These are phyloP conservation scores for Anethum foeniculum DNA, from an alignment of 140 eudicot species.

Conservation along the genomic window DNA sequence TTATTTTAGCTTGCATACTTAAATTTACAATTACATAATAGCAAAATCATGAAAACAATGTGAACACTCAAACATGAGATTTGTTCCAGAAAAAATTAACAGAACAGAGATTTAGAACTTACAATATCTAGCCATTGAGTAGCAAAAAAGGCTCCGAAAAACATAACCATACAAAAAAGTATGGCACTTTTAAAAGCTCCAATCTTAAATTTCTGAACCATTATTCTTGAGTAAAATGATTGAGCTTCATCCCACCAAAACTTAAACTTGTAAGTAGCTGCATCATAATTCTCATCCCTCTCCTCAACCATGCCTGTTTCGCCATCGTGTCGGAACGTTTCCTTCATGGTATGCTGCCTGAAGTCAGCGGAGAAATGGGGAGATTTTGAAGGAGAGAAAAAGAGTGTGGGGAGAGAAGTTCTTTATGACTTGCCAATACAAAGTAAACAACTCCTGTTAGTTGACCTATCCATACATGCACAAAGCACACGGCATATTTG, in stretches of 20 bases:
- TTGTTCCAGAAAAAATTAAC: no score
- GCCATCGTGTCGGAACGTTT: background rate
- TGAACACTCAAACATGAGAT: background rate
- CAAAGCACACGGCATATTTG: background rate
- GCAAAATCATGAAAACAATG: background rate
- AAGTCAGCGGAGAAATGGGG: background rate
- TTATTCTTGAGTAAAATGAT: background rate
- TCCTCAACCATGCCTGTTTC: background rate
- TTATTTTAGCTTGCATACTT: no score
- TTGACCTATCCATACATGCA: background rate
- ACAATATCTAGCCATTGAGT: background rate
- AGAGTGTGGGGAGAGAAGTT: background rate
- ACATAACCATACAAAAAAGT: background rate
- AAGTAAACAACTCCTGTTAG: background rate
- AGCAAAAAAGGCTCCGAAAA: background rate
- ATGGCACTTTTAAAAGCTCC: background rate
- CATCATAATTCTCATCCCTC: background rate
- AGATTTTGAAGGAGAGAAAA: background rate
- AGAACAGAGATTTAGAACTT: background rate
- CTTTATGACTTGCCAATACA: background rate
- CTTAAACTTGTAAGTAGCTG: background rate
- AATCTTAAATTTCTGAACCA: background rate
- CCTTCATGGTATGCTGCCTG: background rate
- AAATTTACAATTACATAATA: no score
- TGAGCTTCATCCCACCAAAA: conserved; percentile 3